Evolutionary conservation across 371 early-diverging fungal species (phyloP), one percentile per base, ranked within the genome.

Genomic region (Vairimorpha ceranae): DNA sequence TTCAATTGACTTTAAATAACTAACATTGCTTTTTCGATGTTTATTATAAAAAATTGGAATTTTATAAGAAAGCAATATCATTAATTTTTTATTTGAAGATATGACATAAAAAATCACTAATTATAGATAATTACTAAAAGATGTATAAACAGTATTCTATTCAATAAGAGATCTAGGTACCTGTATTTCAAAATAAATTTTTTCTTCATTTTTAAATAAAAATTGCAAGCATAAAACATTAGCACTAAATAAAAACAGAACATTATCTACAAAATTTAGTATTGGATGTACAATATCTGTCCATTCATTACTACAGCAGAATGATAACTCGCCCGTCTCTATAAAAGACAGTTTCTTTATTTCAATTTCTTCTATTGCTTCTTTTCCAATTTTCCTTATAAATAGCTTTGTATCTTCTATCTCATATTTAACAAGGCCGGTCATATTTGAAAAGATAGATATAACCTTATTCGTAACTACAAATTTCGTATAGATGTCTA

Each of bases 231-330:
- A 58, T 30, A 75, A 46, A 19, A 64, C 4, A 45, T 63, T n/a
- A 19, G 36, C 32, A 64, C 69, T 56, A 54, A 75, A 75, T 21
- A 46, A 36, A 48, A 75, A 65, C 32, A 69, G 25, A 29, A 54
- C 32, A 7, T 35, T 48, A 19, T 75, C 69, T 21, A 67, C 30
- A 69, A 46, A 54, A n/a, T 30, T 59, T 32, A 19, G 15, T 19
- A 75, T 38, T 14, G 23, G 8, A 19, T 3, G 25, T 27, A 75
- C 10, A 25, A 35, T n/a, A 27, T 58, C 59, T 14, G 59, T 38
- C 75, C 75, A 75, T 3, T 36, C 27, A 58, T 75, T 75, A n/a
- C 63, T 68, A 38, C 75, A 75, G 2, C 3, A 48, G 45, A 75
- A 75, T 43, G 69, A 51, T 32, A 75, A 43, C 41, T 68, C 64